Evolutionary conservation across 306 rosid species (phyloP), one percentile per base, ranked within the genome.

Genomic region (Quercus rubra): DNA sequence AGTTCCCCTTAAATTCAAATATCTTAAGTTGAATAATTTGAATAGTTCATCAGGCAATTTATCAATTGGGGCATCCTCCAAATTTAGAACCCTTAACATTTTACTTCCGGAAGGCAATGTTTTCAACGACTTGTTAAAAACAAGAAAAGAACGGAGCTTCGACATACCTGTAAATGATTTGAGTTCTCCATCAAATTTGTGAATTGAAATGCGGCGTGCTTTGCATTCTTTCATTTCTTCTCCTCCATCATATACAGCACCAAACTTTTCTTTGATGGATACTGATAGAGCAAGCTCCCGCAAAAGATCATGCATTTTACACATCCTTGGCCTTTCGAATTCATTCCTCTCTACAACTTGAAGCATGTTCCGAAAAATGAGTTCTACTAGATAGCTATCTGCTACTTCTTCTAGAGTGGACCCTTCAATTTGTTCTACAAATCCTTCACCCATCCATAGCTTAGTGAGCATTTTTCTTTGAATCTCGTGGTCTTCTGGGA

Each of bases 371-470:
- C 14, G 14, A 11, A 46, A 46, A 10, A 46, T 46, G 52, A 46
- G 80, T 51, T 78, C 74, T 75, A 58, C 69, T 3, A 59, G 69
- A 52, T 63, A 82, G 2, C 46, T 27, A 4, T 21, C 59, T 51
- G 74, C 78, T 10, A 73, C 73, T 35, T 79, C 73, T 63, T 79
- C 82, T 13, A 38, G 63, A n/a, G 77, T 79, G 28, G 14, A 7
- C 21, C 77, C 73, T 43, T 51, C 20, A 73, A 35, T 2, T 21
- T 59, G 52, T 67, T 77, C 55, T 3, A 73, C 20, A 27, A 80
- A 74, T 67, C 78, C 83, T 55, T 80, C 83, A 3, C 66, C 83
- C 46, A 80, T 56, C 83, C 83, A 74, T 25, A 80, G 57, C 69
- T 69, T 52, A 1, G 52, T 63, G 52, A 46, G 11, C 52, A 8